Evolutionary conservation across 2,329 filamentous ascomycete genomes (phyloP), one percentile per base, ranked within the genome.

Genomic region (Zymoseptoria passerinii): DNA sequence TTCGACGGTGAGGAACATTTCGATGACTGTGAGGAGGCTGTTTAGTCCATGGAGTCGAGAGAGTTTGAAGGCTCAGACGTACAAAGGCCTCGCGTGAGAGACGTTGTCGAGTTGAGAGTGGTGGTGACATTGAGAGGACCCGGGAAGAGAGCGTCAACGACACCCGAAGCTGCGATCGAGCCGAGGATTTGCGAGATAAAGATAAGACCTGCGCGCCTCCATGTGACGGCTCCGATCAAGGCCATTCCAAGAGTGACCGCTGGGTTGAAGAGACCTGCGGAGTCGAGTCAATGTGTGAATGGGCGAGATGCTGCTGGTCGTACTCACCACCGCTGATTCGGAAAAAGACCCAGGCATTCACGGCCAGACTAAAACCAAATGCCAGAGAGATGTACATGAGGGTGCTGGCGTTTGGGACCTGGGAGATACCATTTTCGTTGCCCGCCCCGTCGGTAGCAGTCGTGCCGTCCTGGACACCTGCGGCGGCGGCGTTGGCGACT

Each of bases 1-100:
- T 64, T 75, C 67, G n/a, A 75, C 73, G 2, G 78, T 80, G 48
- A 79, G 68, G 56, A 80, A 76, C 75, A 78, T 78, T 61, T 80
- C 78, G 56, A 80, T 79, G 68, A 74, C 64, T 67, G 55, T 4
- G 19, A 16, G 19, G 9, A 2, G 35, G 18, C 7, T 9, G 4
- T 48, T 66, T 28, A 66, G 61, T 54, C 5, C n/a, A 20, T 9
- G 28, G 7, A 13, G 18, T 16, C 13, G 13, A 4, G 16, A 29
- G 48, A 6, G 13, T 20, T 18, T 16, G 51, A 65, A 73, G 8
- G 10, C 13, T 16, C 23, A 19, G 35, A 59, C 63, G 56, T 56
- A 67, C 66, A 80, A 3, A 80, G 64, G 10, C 77, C 78, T 40
- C 74, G 75, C 23, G 68, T 71, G 23, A 78, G 65, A 1, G 76